A percentile compares a stretch with the other conserved stretches of the same genome.
phyloP scores from a whole-genome alignment of 176 grass and related monocot genomes.

The Oryza officinalis region DNA sequence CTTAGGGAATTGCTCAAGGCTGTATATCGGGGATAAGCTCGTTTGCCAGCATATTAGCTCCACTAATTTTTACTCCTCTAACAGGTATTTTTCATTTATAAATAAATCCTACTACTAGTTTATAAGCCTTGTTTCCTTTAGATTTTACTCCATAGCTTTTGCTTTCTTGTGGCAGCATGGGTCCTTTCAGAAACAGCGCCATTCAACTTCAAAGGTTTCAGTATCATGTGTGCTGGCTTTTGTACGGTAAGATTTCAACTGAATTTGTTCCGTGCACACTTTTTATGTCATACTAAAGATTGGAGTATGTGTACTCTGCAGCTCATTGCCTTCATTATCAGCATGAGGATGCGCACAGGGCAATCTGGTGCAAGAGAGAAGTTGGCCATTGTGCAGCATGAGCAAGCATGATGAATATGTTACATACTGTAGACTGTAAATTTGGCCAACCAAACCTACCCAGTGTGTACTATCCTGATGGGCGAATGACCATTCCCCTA shows the following conservation, averaged over 20 bases:
- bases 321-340: constrained; percentile 53
- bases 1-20: constrained; percentile 91
- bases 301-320: neutral
- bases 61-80: constrained; percentile 78
- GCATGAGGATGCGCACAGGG: constrained; percentile 8
- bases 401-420: constrained; percentile 27
- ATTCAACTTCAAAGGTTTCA: constrained; percentile 91
- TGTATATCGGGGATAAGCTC: constrained; percentile 88
- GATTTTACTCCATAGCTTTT: neutral
- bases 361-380: constrained; percentile 14
- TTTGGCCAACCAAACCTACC: neutral
- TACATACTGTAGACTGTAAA: neutral
- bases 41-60: constrained; percentile 85
- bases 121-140: neutral
- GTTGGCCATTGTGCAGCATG: constrained; percentile 10
- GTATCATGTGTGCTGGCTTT: constrained; percentile 82
- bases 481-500: neutral
- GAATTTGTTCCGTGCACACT: neutral
- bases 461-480: neutral
- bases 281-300: neutral
- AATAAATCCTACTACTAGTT: neutral
- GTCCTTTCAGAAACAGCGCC: constrained; percentile 78
- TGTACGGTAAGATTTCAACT: constrained; percentile 48
- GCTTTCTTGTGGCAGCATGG: constrained; percentile 50
- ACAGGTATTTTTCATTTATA: constrained; percentile 49